These are phyloP conservation scores for Cucurbita pepo DNA, from an alignment of 306 rosid genomes.

Conservation along the genomic window DNA sequence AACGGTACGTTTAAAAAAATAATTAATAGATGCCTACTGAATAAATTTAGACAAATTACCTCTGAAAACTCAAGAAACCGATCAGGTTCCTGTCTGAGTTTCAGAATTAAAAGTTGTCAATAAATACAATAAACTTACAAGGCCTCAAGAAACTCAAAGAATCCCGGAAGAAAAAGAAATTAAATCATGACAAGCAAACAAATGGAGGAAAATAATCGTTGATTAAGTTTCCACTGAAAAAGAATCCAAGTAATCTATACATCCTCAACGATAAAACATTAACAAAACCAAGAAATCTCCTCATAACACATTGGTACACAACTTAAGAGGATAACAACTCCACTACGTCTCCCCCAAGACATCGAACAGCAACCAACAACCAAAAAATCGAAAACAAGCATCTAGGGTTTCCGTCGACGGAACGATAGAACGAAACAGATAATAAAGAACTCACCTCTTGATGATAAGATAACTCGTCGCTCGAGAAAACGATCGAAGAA, in stretches of 20 bases:
- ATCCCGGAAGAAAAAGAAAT: neutral
- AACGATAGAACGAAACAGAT: neutral
- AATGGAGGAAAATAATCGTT: neutral
- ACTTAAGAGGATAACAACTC: neutral
- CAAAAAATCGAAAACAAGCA: neutral
- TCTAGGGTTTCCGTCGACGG: neutral
- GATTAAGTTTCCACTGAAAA: neutral
- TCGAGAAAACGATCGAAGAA: neutral
- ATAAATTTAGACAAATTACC: neutral
- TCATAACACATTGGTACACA: neutral
- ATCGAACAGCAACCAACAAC: too few species aligned
- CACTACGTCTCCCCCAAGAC: neutral
- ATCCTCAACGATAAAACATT: neutral
- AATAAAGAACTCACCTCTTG: neutral
- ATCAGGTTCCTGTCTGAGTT: too few species aligned
- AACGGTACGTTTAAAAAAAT: neutral
- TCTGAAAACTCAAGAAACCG: neutral
- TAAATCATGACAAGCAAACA: neutral
- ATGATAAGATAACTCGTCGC: neutral
- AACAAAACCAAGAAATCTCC: neutral
- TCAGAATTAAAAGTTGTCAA: neutral
- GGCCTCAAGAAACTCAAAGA: neutral
- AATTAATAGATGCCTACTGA: neutral
- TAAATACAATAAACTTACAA: neutral
- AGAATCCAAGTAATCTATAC: neutral